These are phyloP conservation scores for Pseudocercospora cruenta DNA, from an alignment of 2,329 filamentous ascomycete genomes.

Conservation along the genomic window DNA sequence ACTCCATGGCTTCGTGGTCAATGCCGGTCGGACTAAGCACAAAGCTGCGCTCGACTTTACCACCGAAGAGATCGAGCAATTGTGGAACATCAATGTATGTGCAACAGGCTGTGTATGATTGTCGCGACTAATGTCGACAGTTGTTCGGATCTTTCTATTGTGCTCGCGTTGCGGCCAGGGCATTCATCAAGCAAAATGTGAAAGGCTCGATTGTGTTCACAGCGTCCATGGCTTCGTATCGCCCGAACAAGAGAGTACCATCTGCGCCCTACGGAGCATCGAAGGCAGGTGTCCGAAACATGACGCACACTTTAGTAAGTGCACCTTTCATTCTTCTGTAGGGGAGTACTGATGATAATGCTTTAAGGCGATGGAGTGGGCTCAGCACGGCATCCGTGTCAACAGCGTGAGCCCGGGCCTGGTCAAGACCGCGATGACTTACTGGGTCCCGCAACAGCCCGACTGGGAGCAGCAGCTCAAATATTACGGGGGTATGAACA, in stretches of 20 bases:
- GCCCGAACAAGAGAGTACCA: slow-evolving; percentile 43
- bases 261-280: slow-evolving; percentile 46
- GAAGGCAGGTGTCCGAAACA: slow-evolving; percentile 48
- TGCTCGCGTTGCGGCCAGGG: slow-evolving; percentile 47
- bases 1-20: slow-evolving; percentile 56
- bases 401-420: slow-evolving; percentile 17
- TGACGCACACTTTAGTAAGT: slow-evolving; percentile 44
- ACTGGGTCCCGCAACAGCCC: slow-evolving; percentile 43
- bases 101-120: background rate
- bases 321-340: slow-evolving; percentile 50
- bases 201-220: slow-evolving; percentile 54
- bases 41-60: slow-evolving; percentile 57
- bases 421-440: slow-evolving; percentile 21
- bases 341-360: slow-evolving; percentile 36
- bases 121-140: slow-evolving; percentile 33
- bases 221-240: slow-evolving; percentile 52
- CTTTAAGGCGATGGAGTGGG: slow-evolving; percentile 44
- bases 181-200: slow-evolving; percentile 51
- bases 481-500: slow-evolving; percentile 12
- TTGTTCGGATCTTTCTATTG: slow-evolving; percentile 52
- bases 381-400: slow-evolving; percentile 39
- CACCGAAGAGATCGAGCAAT: slow-evolving; percentile 50
- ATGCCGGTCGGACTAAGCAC: slow-evolving; percentile 57
- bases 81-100: slow-evolving; percentile 47
- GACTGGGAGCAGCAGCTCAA: slow-evolving; percentile 26